Evolutionary conservation across 345 rosid genomes (phyloP).

Genomic region (Citrus unshiu): DNA sequence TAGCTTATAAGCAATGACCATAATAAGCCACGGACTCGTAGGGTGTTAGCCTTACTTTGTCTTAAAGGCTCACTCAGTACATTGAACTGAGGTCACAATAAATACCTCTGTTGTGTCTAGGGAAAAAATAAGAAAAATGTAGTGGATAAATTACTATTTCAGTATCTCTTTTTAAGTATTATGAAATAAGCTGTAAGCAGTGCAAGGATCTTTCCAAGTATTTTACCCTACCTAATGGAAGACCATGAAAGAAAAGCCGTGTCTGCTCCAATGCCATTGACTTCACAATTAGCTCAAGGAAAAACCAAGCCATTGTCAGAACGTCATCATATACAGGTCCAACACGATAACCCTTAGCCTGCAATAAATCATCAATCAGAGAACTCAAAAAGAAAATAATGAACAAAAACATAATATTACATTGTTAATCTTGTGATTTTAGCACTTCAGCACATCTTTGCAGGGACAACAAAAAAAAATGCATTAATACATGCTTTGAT

Average conservation of each 20-base stretch:
- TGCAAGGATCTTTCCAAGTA: background rate
- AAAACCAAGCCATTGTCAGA: constrained; percentile 99
- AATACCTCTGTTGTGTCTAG: background rate
- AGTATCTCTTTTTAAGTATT: background rate
- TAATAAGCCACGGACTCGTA: background rate
- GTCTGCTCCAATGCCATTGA: constrained; percentile 98
- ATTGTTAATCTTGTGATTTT: background rate
- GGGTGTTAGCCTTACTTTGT: background rate
- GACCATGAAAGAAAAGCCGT: constrained; percentile 78
- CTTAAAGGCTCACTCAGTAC: background rate
- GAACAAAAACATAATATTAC: background rate
- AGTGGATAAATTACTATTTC: background rate
- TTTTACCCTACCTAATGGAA: constrained; percentile 68
- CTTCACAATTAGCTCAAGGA: constrained; percentile 95
- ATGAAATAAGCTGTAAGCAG: background rate
- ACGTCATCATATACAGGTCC: constrained; percentile 99
- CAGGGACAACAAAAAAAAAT: background rate
- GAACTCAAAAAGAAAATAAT: background rate
- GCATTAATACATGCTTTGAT: background rate
- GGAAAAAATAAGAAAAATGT: background rate
- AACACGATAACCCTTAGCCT: constrained; percentile 99
- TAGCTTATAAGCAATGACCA: background rate
- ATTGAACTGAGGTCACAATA: background rate
- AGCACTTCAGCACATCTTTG: background rate
- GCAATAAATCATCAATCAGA: constrained; percentile 23